Conservation (phyloP, 2,329 filamentous ascomycete species). For the Boeremia exigua region DNA sequence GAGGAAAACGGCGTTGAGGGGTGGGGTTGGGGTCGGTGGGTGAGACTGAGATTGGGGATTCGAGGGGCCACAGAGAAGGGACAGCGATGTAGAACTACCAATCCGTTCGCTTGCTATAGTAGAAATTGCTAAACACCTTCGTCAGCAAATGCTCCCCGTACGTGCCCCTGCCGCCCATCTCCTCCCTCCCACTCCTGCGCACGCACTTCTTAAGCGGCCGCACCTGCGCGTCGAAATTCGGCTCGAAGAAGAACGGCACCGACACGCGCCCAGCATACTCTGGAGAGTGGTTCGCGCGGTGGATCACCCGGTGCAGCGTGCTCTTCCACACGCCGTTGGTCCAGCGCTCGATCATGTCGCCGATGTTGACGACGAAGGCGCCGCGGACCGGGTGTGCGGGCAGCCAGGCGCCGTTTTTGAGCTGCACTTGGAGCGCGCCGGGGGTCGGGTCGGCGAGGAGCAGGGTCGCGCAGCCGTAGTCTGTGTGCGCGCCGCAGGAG, state of each 20-base stretch:
- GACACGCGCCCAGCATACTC: constrained; percentile 49
- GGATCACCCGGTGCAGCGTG: constrained; percentile 55
- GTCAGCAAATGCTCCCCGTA: constrained; percentile 53
- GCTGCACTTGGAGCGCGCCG: constrained; percentile 52
- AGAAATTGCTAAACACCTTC: constrained; percentile 54
- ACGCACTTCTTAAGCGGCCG: constrained; percentile 49
- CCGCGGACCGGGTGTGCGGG: constrained; percentile 53
- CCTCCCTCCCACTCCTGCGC: constrained; percentile 35
- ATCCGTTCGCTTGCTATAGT: constrained; percentile 36
- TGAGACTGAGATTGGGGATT: too few species aligned
- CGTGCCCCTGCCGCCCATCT: constrained; percentile 41
- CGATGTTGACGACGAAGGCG: constrained; percentile 57
- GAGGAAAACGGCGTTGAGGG: too few species aligned
- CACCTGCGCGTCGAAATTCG: constrained; percentile 51
- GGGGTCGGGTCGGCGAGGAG: constrained; percentile 54
- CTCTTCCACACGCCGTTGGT: constrained; percentile 53
- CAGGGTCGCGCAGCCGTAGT: constrained; percentile 57
- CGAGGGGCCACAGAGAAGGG: too few species aligned
- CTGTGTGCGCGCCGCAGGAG: constrained; percentile 52
- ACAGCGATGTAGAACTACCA: constrained; percentile 32
- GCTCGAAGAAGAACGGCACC: constrained; percentile 59
- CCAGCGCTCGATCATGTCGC: constrained; percentile 57
- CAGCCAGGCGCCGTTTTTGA: constrained; percentile 53
- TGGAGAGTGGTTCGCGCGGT: constrained; percentile 24
- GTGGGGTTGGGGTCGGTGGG: too few species aligned